These are phyloP conservation scores for Globisporangium okanoganense DNA, from an alignment of 352 stramenopile species.

Conservation along the genomic window DNA sequence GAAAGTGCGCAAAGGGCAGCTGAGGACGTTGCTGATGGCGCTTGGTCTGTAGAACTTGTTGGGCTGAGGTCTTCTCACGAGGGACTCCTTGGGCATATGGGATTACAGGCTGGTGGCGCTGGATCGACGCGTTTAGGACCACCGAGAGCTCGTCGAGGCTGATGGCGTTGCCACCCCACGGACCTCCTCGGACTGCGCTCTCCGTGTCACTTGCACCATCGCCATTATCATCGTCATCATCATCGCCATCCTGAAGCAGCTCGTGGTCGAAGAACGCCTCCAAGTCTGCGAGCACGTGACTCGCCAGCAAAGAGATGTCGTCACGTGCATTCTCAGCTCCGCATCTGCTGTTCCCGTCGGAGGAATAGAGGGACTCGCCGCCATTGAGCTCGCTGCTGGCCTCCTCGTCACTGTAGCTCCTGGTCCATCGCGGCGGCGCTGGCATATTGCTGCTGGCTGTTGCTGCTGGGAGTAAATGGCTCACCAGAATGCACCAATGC, in stretches of 20 bases:
- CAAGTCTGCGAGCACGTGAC: slow-evolving; percentile 42
- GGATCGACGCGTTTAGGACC: slow-evolving; percentile 54
- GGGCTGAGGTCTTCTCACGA: not conserved
- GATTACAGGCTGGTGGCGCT: slow-evolving; percentile 25
- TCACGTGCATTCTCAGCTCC: not conserved
- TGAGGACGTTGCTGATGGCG: not conserved
- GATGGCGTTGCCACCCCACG: slow-evolving; percentile 15
- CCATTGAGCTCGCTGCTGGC: not conserved
- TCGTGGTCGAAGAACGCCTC: slow-evolving; percentile 37
- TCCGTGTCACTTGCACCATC: slow-evolving; percentile 1
- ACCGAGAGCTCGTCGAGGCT: slow-evolving; percentile 49
- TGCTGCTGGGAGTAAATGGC: not conserved
- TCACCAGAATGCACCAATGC: no score
- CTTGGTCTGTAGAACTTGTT: not conserved
- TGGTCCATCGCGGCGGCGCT: not conserved
- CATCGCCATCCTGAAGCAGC: slow-evolving; percentile 5
- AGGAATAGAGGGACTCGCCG: not conserved
- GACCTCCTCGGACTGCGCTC: not conserved
- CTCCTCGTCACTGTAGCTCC: not conserved
- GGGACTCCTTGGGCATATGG: not conserved
- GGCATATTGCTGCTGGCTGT: not conserved
- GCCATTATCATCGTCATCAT: slow-evolving; percentile 1
- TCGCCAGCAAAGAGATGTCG: slow-evolving; percentile 21
- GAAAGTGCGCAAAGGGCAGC: slow-evolving; percentile 13
- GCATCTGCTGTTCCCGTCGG: not conserved